phyloP scores from a whole-genome alignment of 768 basidiomycete genomes.

The Auricularia heimuer region DNA sequence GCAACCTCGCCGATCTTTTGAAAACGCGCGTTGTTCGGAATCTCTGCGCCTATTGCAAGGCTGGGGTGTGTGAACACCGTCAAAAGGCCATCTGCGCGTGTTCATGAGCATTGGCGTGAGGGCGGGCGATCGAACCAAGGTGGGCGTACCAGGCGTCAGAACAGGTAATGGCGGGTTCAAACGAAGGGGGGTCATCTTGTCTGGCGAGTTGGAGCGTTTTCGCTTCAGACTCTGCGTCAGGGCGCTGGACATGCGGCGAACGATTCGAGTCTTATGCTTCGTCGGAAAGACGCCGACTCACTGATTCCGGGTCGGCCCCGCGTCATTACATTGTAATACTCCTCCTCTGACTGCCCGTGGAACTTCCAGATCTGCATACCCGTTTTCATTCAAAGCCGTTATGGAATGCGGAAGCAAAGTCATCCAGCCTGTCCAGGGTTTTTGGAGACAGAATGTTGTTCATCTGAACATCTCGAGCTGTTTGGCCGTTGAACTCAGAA shows the following conservation, averaged over 20 bases:
- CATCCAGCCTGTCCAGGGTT: too few relatives aligned
- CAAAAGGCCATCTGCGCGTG: neutral
- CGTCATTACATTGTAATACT: too few relatives aligned
- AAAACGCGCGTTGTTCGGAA: neutral
- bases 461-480: too few relatives aligned
- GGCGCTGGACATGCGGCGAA: neutral
- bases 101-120: neutral
- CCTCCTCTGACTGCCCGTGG: too few relatives aligned
- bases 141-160: neutral
- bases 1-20: neutral
- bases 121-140: neutral
- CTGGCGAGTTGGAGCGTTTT: neutral
- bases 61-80: neutral
- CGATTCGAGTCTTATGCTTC: too few relatives aligned
- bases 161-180: neutral
- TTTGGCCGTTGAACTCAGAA: too few relatives aligned
- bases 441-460: too few relatives aligned
- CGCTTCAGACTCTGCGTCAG: neutral
- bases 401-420: too few relatives aligned
- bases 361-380: too few relatives aligned
- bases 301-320: too few relatives aligned
- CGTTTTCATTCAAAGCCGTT: too few relatives aligned
- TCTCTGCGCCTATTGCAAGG: neutral
- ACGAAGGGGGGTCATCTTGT: neutral
- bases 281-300: too few relatives aligned